A percentile compares a stretch with the other conserved stretches of the same genome.
These are phyloP conservation scores for Pestalotiopsis sp. DNA, from an alignment of 2,329 filamentous ascomycete genomes.

Conservation along the genomic window DNA sequence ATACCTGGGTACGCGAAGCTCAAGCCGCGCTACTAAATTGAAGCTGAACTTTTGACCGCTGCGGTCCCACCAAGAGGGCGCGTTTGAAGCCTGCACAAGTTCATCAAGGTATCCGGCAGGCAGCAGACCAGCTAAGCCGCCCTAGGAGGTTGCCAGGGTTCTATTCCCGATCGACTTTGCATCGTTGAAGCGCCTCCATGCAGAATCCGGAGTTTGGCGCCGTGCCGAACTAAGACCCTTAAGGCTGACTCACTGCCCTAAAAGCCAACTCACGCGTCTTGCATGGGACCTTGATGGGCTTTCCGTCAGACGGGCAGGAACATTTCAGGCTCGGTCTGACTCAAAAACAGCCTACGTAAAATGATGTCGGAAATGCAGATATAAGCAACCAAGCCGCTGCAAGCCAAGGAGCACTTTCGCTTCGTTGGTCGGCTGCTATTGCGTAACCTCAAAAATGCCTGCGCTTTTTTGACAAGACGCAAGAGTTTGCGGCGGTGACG, in stretches of 20 bases:
- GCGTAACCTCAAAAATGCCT: too few species aligned
- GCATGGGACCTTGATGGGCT: too few species aligned
- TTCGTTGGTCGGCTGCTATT: too few species aligned
- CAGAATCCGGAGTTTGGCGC: not conserved
- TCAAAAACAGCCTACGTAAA: too few species aligned
- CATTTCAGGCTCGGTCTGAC: too few species aligned
- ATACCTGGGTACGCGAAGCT: not conserved
- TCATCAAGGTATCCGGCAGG: not conserved
- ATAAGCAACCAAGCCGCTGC: too few species aligned
- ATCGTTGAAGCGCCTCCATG: not conserved
- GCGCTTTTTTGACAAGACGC: too few species aligned
- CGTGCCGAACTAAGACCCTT: not conserved
- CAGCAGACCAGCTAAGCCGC: not conserved
- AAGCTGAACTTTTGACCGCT: not conserved
- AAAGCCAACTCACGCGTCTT: not conserved
- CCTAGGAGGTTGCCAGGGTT: not conserved
- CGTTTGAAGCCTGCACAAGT: not conserved
- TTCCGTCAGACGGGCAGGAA: too few species aligned
- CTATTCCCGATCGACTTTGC: not conserved
- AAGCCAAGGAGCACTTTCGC: too few species aligned
- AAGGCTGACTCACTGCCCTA: constrained; percentile 1
- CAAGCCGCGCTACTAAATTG: not conserved
- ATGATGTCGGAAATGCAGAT: too few species aligned
- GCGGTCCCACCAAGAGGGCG: constrained; percentile 7
- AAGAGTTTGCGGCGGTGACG: too few species aligned